Evolutionary conservation across 768 basidiomycete genomes (phyloP).

Genomic region (Tricholoma hemisulphureum): DNA sequence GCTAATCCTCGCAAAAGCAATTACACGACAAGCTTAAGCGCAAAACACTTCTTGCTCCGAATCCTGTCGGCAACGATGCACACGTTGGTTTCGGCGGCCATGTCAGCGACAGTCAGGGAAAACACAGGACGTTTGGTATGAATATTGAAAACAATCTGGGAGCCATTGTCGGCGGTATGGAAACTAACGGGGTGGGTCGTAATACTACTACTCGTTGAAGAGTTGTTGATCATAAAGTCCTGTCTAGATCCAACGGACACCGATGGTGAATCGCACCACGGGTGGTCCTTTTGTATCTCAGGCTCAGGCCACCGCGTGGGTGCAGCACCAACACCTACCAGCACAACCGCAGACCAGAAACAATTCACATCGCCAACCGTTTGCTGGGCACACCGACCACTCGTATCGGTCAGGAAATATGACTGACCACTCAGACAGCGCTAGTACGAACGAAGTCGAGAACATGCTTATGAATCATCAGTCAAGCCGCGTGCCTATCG

Average conservation of each 20-base stretch:
- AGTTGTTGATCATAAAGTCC: background rate
- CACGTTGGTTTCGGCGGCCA: conserved; percentile 13
- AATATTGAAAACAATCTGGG: conserved; percentile 33
- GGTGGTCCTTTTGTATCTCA: conserved; percentile 23
- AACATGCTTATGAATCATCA: conserved; percentile 46
- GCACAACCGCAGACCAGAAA: conserved; percentile 26
- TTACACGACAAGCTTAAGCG: conserved; percentile 84
- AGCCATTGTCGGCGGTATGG: conserved; percentile 63
- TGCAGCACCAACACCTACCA: conserved; percentile 28
- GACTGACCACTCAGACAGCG: conserved; percentile 65
- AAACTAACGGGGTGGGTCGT: conserved; percentile 54
- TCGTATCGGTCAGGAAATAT: conserved; percentile 43
- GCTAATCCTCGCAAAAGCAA: conserved; percentile 36
- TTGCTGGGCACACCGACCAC: conserved; percentile 36
- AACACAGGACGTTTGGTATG: conserved; percentile 12
- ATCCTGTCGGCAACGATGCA: conserved; percentile 20
- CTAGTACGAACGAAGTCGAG: conserved; percentile 74
- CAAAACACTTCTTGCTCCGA: conserved; percentile 63
- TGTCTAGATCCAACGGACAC: conserved; percentile 66
- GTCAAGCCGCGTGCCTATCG: conserved; percentile 18
- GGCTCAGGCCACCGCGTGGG: conserved; percentile 27
- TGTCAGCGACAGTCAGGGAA: conserved; percentile 7
- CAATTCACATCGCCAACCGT: conserved; percentile 50
- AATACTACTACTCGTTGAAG: background rate
- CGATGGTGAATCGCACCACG: conserved; percentile 52